Base-by-base conservation (phyloP, 148 eudicot species). In the Nepenthes gracilis region DNA sequence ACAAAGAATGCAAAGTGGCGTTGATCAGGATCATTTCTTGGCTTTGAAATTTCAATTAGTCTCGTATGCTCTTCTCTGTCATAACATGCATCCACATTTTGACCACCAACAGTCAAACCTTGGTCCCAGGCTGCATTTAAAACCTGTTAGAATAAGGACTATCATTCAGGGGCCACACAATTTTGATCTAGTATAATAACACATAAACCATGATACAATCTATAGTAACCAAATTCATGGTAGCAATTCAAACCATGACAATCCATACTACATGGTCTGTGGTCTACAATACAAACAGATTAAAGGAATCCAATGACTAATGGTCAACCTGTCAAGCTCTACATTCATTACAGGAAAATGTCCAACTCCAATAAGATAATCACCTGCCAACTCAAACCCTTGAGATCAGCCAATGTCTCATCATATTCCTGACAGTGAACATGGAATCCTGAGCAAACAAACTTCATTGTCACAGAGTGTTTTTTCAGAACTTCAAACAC, bases 331-430 rank as follows among this genome's bases (percentile, higher is more conserved):
- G 32, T 35, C 48, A 55, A 47, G 23, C 12, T 37, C 40, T 43
- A 38, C 32, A 35, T 15, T 43, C 23, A 38, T 38, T 10, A 35
- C 12, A 23, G 55, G 10, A 34, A 35, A 40, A 40, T 55, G 50
- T 15, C 34, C 15, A 35, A 40, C 35, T 12, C 66, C 54, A 55
- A 43, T 10, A 74, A 38, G 50, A 57, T 6, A 62, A 55, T 65
- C 58, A 84, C 95, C 90, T 87, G 90, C 95, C 90, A 81, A 60
- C 60, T 74, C 72, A 87, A 75, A 53, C 81, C 90, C 59, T 77
- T 81, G 33, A 83, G 85, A 73, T 83, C 87, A 67, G 81, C 77
- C 65, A 75, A 70, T 63, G 88, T 53, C 62, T 81, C 86, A 12
- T 75, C 65, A 47, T 62, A 63, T 61, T 74, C 80, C 49, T 51